Conservation (phyloP, 164 flowering plant species). For the Liriodendron chinense region DNA sequence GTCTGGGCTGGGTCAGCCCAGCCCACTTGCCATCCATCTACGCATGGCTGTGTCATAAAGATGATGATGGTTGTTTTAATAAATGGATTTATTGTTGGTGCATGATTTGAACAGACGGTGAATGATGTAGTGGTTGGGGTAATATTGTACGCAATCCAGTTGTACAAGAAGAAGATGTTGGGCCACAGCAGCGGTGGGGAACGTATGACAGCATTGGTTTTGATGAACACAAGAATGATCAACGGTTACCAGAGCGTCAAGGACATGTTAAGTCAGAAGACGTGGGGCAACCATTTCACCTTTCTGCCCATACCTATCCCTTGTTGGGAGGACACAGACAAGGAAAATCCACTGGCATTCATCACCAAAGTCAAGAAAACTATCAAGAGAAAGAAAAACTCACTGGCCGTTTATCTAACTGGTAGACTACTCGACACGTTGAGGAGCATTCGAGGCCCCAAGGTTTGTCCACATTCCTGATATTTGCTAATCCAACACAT, state of each 20-base stretch:
- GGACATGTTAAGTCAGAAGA: constrained; percentile 34
- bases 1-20: too few species aligned
- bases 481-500: too few species aligned
- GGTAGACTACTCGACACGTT: constrained; percentile 28
- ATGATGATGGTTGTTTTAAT: too few species aligned
- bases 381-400: constrained; percentile 34
- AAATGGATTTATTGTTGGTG: too few species aligned
- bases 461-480: constrained; percentile 20
- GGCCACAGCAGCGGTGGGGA: constrained; percentile 11
- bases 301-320: constrained; percentile 23
- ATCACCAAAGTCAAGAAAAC: constrained; percentile 25
- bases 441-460: constrained; percentile 34
- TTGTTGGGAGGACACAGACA: neutral
- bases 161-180: constrained; percentile 44
- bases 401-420: constrained; percentile 31
- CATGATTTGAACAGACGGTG: constrained; percentile 32
- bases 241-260: constrained; percentile 29
- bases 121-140: constrained; percentile 55
- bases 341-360: constrained; percentile 27
- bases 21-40: too few species aligned
- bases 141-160: constrained; percentile 41
- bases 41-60: too few species aligned
- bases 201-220: constrained; percentile 41
- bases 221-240: constrained; percentile 52
- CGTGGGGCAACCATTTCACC: constrained; percentile 42